Conservation (phyloP, 2,329 filamentous ascomycete species). For the Pseudocercospora cruenta region DNA sequence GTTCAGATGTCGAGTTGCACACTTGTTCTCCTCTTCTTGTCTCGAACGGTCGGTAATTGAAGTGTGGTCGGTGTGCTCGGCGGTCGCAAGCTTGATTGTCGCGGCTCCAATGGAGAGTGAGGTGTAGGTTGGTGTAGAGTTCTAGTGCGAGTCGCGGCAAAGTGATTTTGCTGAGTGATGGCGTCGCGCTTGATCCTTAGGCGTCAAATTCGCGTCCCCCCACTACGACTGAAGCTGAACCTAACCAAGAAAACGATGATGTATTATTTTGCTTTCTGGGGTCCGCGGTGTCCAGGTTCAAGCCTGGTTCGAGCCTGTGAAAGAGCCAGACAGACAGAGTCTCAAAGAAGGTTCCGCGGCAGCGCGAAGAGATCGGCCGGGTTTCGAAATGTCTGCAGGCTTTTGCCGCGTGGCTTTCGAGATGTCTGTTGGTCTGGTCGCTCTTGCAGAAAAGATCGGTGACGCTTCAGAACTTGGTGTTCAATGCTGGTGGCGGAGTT, state of each 20-base stretch:
- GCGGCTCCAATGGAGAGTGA: not conserved
- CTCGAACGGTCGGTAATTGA: not conserved
- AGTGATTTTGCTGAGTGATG: slow-evolving; percentile 7
- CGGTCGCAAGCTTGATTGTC: not conserved
- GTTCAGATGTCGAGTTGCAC: not conserved
- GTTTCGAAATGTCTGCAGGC: not conserved
- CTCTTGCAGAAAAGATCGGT: too few species aligned
- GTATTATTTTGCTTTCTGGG: not conserved
- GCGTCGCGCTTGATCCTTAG: not conserved
- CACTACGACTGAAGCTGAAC: not conserved
- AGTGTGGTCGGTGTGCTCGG: not conserved
- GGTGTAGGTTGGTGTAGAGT: not conserved
- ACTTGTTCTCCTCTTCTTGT: not conserved
- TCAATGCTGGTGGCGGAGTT: not conserved
- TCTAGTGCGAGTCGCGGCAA: not conserved
- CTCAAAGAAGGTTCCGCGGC: not conserved
- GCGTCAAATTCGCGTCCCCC: not conserved
- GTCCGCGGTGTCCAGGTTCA: not conserved
- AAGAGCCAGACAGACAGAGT: not conserved
- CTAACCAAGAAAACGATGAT: not conserved
- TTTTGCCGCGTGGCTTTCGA: not conserved
- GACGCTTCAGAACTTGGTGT: too few species aligned
- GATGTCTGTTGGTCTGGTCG: not conserved
- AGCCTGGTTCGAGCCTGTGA: not conserved
- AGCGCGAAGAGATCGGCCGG: not conserved